These are phyloP conservation scores for button mushroom (Agaricus bisporus) DNA, from an alignment of 768 basidiomycete genomes.

Conservation along the genomic window DNA sequence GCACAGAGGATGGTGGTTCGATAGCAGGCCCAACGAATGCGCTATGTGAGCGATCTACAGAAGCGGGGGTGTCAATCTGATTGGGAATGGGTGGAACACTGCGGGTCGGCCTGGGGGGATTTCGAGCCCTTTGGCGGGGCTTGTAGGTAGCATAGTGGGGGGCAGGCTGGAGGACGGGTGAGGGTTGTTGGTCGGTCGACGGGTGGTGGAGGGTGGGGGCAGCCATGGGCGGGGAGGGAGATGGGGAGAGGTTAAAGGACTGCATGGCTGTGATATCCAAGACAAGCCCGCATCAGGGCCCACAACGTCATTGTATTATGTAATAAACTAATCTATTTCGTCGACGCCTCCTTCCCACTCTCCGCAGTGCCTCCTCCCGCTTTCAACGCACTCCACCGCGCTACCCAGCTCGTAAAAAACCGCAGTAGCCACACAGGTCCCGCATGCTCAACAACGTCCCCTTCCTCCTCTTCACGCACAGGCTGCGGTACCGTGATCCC, in stretches of 20 bases:
- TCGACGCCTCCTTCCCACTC: not conserved
- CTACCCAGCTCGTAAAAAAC: constrained; percentile 76
- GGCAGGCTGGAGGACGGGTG: not conserved
- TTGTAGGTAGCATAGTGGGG: constrained; percentile 5
- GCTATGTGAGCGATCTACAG: not conserved
- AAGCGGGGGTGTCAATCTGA: not conserved
- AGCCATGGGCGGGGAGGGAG: constrained; percentile 1
- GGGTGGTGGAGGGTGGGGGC: not conserved
- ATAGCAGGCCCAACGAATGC: not conserved
- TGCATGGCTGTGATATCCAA: not conserved
- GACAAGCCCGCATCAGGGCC: not conserved
- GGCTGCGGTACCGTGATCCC: constrained; percentile 1
- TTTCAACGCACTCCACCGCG: constrained; percentile 43
- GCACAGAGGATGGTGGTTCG: not conserved
- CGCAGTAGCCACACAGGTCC: constrained; percentile 70
- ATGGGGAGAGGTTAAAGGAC: constrained; percentile 1
- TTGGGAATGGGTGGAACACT: constrained; percentile 4
- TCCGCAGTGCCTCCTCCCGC: not conserved
- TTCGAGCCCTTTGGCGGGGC: not conserved
- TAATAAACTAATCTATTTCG: not conserved
- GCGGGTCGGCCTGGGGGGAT: constrained; percentile 5
- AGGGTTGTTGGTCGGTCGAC: not conserved
- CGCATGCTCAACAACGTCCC: constrained; percentile 51
- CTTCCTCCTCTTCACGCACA: constrained; percentile 34
- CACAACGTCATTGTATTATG: constrained; percentile 6